Evolutionary conservation across 2,329 filamentous ascomycete genomes (phyloP), one percentile per base, ranked within the genome.

Genomic region (Talaromyces sp.): DNA sequence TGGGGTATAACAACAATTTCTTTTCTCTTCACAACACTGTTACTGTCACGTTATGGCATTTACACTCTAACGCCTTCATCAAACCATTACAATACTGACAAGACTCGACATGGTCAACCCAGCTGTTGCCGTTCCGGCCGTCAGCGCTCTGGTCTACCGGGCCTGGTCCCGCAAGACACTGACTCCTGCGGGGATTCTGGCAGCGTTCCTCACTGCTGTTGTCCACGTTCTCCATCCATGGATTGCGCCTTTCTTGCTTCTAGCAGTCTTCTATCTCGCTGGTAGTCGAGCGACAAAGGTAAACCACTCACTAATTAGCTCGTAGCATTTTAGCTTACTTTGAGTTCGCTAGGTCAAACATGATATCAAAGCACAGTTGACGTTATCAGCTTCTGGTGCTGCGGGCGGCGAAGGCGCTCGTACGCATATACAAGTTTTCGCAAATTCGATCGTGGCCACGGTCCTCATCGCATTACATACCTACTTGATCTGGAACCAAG

Each of bases 171-270:
- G 87, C 70, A 89, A 91, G 64, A 93, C 90, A 27, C 85, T 99
- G 45, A 98, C 94, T 0, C 86, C 89, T 0, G 80, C 84, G 7
- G 94, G 93, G 67, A 86, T 97, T 70, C 70, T 89, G 43, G 85
- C 86, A 13, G 94, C 94, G 3, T 82, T 84, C 5, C 72, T 90
- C 50, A 96, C 93, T 3, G 93, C 92, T 3, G 77, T 85, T 54
- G 86, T 90, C 11, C 95, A 99, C 77, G 92, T 93, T 17, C 80
- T 93, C n/a, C 93, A 98, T 77, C 94, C 94, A 3, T 97, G 92
- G 89, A 91, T 91, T 67, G 82, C 93, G n/a, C 93, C 92, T n/a
- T 96, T 97, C 79, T 86, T 86, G 33, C 84, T 97, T 11, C 84
- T 98, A 1, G 85, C 86, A 59, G 86, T 93, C 41, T 98, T 98